phyloP scores from a whole-genome alignment of 148 eudicot genomes.

The Cornus controversa region DNA sequence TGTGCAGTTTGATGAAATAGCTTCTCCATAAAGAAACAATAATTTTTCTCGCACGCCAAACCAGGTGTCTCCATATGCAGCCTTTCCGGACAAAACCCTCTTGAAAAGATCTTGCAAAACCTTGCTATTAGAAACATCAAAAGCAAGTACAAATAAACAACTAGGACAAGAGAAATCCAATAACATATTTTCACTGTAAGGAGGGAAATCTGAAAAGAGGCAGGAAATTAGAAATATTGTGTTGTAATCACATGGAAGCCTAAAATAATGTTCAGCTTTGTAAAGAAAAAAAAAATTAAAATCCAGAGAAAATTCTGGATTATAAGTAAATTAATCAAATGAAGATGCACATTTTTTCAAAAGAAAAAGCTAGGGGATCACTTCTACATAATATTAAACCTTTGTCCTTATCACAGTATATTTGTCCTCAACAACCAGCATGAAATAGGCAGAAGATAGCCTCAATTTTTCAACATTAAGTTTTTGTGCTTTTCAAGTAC shows the following conservation, averaged over 20 bases:
- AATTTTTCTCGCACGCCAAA: slow-evolving; percentile 51
- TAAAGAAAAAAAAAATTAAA: too few species aligned
- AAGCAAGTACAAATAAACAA: slow-evolving; percentile 25
- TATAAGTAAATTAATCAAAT: neutral
- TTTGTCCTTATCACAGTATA: neutral
- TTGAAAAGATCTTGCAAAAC: slow-evolving; percentile 80
- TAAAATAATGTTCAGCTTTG: too few species aligned
- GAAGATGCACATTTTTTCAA: neutral
- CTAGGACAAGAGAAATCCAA: slow-evolving; percentile 15
- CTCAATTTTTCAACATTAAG: neutral
- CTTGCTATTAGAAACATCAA: slow-evolving; percentile 53
- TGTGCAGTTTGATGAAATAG: slow-evolving; percentile 68
- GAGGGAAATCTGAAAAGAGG: neutral
- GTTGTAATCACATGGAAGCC: neutral
- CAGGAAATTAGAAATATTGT: neutral
- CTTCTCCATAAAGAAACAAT: slow-evolving; percentile 64
- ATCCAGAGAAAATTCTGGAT: neutral
- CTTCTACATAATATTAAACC: neutral
- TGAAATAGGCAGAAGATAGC: neutral
- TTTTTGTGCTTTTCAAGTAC: neutral
- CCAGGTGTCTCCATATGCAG: slow-evolving; percentile 58
- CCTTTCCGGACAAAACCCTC: slow-evolving; percentile 55
- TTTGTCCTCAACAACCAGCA: neutral
- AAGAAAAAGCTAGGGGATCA: neutral
- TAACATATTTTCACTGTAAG: neutral